Conservation (phyloP, 495 filamentous ascomycete species). For the Chaetomium cochliodes region DNA sequence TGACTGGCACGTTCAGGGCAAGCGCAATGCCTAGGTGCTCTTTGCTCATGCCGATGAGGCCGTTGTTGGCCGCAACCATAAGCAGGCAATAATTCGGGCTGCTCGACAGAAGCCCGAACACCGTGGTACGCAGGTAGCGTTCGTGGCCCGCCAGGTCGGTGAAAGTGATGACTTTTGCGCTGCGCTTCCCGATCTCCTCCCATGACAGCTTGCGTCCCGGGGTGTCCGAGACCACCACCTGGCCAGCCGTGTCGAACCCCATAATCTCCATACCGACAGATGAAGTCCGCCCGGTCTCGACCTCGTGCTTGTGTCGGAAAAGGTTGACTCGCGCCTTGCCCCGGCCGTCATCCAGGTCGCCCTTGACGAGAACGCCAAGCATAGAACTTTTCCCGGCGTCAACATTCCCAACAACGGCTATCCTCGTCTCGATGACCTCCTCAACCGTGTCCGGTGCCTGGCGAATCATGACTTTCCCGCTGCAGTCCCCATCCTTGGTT, state of each 20-base stretch:
- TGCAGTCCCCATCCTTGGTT: conserved; percentile 67
- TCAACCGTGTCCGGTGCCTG: conserved; percentile 70
- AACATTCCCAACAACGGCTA: conserved; percentile 96
- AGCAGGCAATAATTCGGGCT: conserved; percentile 96
- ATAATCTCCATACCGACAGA: conserved; percentile 99
- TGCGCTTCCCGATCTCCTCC: conserved; percentile 96
- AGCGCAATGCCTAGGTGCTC: conserved; percentile 96
- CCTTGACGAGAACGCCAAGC: conserved; percentile 94
- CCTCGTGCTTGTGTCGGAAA: conserved; percentile 96
- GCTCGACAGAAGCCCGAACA: conserved; percentile 91
- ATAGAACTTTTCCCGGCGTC: conserved; percentile 97
- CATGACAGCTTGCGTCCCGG: conserved; percentile 79
- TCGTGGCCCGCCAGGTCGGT: conserved; percentile 96
- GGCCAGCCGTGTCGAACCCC: conserved; percentile 89
- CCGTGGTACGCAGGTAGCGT: conserved; percentile 90
- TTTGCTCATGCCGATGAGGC: conserved; percentile 95
- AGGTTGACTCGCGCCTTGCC: conserved; percentile 94
- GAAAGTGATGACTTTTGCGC: conserved; percentile 94
- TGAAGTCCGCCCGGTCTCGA: conserved; percentile 90
- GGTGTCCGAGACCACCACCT: conserved; percentile 75
- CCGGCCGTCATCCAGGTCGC: conserved; percentile 89
- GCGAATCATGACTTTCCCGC: conserved; percentile 82
- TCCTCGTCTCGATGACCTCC: conserved; percentile 90
- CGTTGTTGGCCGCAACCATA: conserved; percentile 99
- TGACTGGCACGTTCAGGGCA: conserved; percentile 92